Evolutionary conservation across 2,329 filamentous ascomycete genomes (phyloP).

Genomic region (Rugonectria rugulosa): DNA sequence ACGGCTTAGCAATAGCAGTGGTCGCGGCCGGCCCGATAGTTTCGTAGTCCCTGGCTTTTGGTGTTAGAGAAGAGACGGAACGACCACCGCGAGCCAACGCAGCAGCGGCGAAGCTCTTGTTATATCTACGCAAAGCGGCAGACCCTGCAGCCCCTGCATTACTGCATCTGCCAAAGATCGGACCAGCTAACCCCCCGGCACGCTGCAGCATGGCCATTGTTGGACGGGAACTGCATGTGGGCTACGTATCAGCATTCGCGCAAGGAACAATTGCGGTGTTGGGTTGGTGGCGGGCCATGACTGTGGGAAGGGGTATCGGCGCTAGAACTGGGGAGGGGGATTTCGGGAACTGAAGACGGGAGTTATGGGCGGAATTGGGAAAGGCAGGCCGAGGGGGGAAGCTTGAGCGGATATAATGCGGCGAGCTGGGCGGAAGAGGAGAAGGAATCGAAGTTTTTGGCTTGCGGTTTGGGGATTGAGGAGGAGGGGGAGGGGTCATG

Average conservation of each 20-base stretch:
- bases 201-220: constrained; percentile 39
- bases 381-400: constrained; percentile 9
- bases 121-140: constrained; percentile 29
- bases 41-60: constrained; percentile 10
- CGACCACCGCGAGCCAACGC: constrained; percentile 11
- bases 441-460: too few species aligned
- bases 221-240: constrained; percentile 15
- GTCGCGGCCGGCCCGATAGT: constrained; percentile 1
- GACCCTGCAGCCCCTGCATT: constrained; percentile 21
- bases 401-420: background rate
- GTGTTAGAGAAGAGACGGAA: constrained; percentile 18
- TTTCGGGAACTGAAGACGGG: constrained; percentile 11
- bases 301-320: background rate
- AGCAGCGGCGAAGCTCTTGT: constrained; percentile 19
- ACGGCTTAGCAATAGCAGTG: constrained; percentile 16
- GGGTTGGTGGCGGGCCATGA: constrained; percentile 2
- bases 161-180: constrained; percentile 32
- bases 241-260: constrained; percentile 15
- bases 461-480: background rate
- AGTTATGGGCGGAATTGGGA: constrained; percentile 1
- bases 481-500: background rate
- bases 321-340: background rate
- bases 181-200: constrained; percentile 33
- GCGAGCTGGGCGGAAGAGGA: constrained; percentile 3
- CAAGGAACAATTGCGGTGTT: background rate